phyloP scores from a whole-genome alignment of 352 stramenopile species.

The Phytopythium litorale region DNA sequence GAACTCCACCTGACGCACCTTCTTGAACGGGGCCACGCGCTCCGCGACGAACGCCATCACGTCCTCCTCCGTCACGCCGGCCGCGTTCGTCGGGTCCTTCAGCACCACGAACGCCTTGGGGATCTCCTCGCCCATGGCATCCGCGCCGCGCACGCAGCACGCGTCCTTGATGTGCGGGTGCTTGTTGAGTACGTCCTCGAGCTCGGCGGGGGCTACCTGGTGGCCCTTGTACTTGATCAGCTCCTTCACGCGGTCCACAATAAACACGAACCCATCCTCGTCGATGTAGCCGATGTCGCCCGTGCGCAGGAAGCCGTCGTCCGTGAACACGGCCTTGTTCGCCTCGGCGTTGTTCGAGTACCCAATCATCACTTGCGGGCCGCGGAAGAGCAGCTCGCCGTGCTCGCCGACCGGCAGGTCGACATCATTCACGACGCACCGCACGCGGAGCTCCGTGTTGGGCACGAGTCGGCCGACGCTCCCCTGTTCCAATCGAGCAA shows the following conservation, averaged over 20 bases:
- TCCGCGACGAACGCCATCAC: slow-evolving; percentile 70
- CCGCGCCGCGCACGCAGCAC: slow-evolving; percentile 52
- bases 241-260: slow-evolving; percentile 93
- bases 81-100: slow-evolving; percentile 26
- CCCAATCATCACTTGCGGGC: slow-evolving; percentile 92
- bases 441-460: slow-evolving; percentile 42
- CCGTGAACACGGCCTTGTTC: slow-evolving; percentile 71
- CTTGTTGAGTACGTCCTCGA: slow-evolving; percentile 86
- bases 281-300: slow-evolving; percentile 91
- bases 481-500: slow-evolving; percentile 21
- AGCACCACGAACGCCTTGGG: slow-evolving; percentile 90
- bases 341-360: slow-evolving; percentile 89
- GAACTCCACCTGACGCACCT: slow-evolving; percentile 86
- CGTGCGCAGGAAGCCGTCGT: slow-evolving; percentile 75
- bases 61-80: slow-evolving; percentile 13
- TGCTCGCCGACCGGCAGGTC: slow-evolving; percentile 30
- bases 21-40: slow-evolving; percentile 86
- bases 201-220: slow-evolving; percentile 88
- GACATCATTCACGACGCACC: not conserved
- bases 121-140: slow-evolving; percentile 82
- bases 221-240: slow-evolving; percentile 95
- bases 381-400: slow-evolving; percentile 88
- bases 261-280: slow-evolving; percentile 88
- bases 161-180: slow-evolving; percentile 74
- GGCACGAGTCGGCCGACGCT: slow-evolving; percentile 54